Base-by-base conservation (phyloP, 768 basidiomycete species). In the Pholiota microspora region DNA sequence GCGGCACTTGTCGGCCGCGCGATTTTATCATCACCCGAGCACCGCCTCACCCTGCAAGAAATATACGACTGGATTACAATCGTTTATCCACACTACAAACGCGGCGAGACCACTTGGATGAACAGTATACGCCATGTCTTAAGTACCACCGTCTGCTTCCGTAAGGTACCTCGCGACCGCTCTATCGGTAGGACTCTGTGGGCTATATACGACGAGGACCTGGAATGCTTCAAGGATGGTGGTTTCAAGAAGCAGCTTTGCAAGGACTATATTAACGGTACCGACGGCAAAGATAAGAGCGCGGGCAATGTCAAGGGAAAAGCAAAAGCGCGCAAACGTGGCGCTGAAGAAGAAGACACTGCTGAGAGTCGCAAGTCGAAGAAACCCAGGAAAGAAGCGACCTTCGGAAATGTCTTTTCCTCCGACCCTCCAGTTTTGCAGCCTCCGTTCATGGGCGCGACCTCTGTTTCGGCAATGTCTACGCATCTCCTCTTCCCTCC, bases 101-200 rank as follows among this genome's bases (percentile, higher is more conserved):
- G 90, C 54, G 88, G 89, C 18, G 94, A 98, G 63, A 83, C 88
- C 3, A 96, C 94, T 5, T 98, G 96, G 96, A 94, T 95, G 85
- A 97, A 97, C 70, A 95, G 93, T 52, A 93, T 98, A 56, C 83
- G 96, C n/a, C 95, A 98, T 70, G 94, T 95, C 45, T 79, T 98
- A 23, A 94, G 91, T 59, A 92, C 94, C 2, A 96, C 95, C 40
- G 83, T 88, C 32, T 89, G 88, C 62, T 98, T 97, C 70, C 84
- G 92, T 58, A 97, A 96, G 62, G 83, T 88, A 0, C 82, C 85
- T 2, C 77, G 94, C 18, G 86, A 91, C 55, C 82, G 88, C 10
- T 79, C 84, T 23, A 80, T 89, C 29, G 92, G 94, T 29, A 83
- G 92, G 45, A 91, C 90, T 21, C 80, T 88, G 29, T 95, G 94